Evolutionary conservation across 768 basidiomycete species (phyloP), one percentile per base, ranked within the genome.

Genomic region (Exidia glandulosa): DNA sequence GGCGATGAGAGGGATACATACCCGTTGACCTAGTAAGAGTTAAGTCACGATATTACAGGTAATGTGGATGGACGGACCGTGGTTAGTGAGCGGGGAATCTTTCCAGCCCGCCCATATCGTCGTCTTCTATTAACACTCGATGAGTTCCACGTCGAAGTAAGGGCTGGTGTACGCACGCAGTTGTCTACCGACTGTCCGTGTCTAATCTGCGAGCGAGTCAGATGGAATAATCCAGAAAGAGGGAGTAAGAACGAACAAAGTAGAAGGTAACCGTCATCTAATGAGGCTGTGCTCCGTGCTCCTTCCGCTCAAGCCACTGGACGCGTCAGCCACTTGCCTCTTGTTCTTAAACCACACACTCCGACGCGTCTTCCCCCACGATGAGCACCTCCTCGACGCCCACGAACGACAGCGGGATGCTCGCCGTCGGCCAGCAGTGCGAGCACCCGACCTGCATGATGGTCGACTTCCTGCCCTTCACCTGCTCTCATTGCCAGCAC

Each of bases 381-480:
- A 34, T 37, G 41, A 47, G 54, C 13, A 32, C 37, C 30, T 65
- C 65, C 65, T 65, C 66, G 68, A 65, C 37, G 45, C 41, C 34
- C 34, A 13, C 25, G 10, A 27, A 27, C 50, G 50, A 54, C 25
- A 29, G 50, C 50, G 77, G 84, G 23, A 74, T 92, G 10, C 79
- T 92, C 61, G 71, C 75, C 41, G 70, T 92, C 63, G 88, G 88
- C 6, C 78, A 81, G 60, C 85, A 88, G 66, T 93, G 90, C 72
- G 82, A 85, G 14, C 76, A 81, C 57, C 68, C 79, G 0, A 72
- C 80, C 1, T 93, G 90, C 72, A 71, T 77, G 31, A 79, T 88
- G 63, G 79, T 91, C 67, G 90, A 93, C 75, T 92, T 91, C 64
- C 75, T 93, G 12, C 90, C 90, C 0, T 87, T 92, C 78, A 87